These are phyloP conservation scores for Salix purpurea DNA, from an alignment of 345 rosid genomes.

Conservation along the genomic window DNA sequence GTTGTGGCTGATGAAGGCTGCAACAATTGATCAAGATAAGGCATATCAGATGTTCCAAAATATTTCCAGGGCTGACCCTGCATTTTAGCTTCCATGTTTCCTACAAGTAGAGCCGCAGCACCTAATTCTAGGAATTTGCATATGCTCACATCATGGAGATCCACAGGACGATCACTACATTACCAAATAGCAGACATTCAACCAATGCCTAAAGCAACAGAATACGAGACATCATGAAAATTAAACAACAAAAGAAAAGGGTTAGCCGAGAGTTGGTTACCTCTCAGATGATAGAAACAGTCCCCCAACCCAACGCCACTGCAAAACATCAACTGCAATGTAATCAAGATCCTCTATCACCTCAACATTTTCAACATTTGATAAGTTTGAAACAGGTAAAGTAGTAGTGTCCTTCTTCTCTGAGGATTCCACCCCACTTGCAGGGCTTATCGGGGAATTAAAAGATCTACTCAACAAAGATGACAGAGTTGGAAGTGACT, in stretches of 20 bases:
- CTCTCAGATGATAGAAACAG: slow-evolving; percentile 54
- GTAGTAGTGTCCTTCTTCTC: slow-evolving; percentile 58
- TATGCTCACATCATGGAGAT: slow-evolving; percentile 62
- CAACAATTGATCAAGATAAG: slow-evolving; percentile 86
- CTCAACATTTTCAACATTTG: slow-evolving; percentile 59
- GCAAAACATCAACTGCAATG: slow-evolving; percentile 70
- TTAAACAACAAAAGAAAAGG: background rate
- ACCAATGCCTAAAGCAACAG: background rate
- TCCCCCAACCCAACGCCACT: slow-evolving; percentile 88
- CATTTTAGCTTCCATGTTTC: slow-evolving; percentile 91
- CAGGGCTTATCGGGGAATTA: slow-evolving; percentile 69
- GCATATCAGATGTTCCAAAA: slow-evolving; percentile 89
- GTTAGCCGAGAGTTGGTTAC: slow-evolving; percentile 30
- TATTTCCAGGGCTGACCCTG: slow-evolving; percentile 89
- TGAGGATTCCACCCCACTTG: slow-evolving; percentile 56
- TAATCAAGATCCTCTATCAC: slow-evolving; percentile 59
- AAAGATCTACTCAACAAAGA: slow-evolving; percentile 84
- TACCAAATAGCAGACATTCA: slow-evolving; percentile 9
- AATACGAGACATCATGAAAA: background rate
- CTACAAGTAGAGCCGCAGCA: slow-evolving; percentile 91
- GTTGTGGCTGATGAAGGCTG: slow-evolving; percentile 83
- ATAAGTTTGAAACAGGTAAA: slow-evolving; percentile 57
- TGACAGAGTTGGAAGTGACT: slow-evolving; percentile 68
- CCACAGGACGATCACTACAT: slow-evolving; percentile 54
- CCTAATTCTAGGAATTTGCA: slow-evolving; percentile 87